Evolutionary conservation across 768 basidiomycete genomes (phyloP), one percentile per base, ranked within the genome.

Genomic region (Neoboletus subvelutipes): DNA sequence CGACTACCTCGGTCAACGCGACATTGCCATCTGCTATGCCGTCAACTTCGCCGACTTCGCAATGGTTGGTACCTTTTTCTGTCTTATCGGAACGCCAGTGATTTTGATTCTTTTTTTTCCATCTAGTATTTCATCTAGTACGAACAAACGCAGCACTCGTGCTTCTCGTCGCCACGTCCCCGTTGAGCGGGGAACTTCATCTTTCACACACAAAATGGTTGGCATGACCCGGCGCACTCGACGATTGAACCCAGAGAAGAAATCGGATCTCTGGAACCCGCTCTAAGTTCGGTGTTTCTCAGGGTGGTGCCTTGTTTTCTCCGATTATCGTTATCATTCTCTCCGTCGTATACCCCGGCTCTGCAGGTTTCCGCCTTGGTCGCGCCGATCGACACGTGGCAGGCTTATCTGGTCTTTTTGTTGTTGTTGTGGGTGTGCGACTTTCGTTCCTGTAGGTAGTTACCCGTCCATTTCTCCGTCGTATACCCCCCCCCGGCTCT

Each of bases 221-320:
- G 51, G 45, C 10, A 57, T 56, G 52, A 40, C 46, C 37, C 65
- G 59, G 22, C 68, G 52, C 36, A 58, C 54, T 22, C 64, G 62
- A 26, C n/a, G 7, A 1, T 43, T 52, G 37, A 17, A 54, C 43
- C 26, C 31, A 1, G 40, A 52, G 28, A 57, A 17, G 26, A 60
- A 54, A 45, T 50, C 31, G 4, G 56, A 63, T 46, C 1, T 67
- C 55, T 62, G 61, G 65, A 57, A 57, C 0, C 57, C 57, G 2
- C 15, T 69, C 11, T 64, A 41, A 61, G 17, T 40, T 37, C 17
- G 28, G 43, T 20, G n/a, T n/a, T 46, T 40, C 8, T 22, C 11
- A 5, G 39, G 22, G 52, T 18, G 40, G 51, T 39, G 5, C 46
- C n/a, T 10, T 40, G 24, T 41, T 45, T 45, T 49, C 12, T 26